Evolutionary conservation across 1,284 basidiomycete genomes (phyloP).

Genomic region (Leccinum ponderosum): DNA sequence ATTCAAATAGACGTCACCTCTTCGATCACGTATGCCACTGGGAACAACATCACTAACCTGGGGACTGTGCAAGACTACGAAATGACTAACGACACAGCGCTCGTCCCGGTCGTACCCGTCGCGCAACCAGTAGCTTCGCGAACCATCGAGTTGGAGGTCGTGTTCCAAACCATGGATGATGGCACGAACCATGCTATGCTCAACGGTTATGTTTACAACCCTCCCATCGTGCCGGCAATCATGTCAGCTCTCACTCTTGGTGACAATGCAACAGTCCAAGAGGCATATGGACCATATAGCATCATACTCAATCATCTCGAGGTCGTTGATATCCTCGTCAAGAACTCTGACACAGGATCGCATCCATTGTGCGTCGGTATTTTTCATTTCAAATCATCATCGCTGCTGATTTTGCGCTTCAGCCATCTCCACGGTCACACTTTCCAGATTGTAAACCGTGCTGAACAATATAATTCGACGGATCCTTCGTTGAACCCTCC

Average conservation of each 20-base stretch:
- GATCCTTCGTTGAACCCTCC: slow-evolving; percentile 84
- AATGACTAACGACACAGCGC: slow-evolving; percentile 58
- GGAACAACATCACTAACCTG: slow-evolving; percentile 48
- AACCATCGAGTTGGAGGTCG: slow-evolving; percentile 56
- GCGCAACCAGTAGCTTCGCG: slow-evolving; percentile 44
- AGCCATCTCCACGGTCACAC: slow-evolving; percentile 86
- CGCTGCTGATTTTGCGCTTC: slow-evolving; percentile 1
- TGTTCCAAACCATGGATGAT: slow-evolving; percentile 75
- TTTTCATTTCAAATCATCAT: neutral
- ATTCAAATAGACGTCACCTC: slow-evolving; percentile 68
- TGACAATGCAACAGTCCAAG: slow-evolving; percentile 60
- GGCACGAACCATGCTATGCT: slow-evolving; percentile 80
- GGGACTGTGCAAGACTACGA: slow-evolving; percentile 54
- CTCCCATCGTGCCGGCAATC: slow-evolving; percentile 70
- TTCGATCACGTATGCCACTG: slow-evolving; percentile 64
- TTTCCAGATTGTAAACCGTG: slow-evolving; percentile 76
- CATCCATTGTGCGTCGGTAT: slow-evolving; percentile 74
- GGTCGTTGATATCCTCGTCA: slow-evolving; percentile 78
- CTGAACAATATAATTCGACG: slow-evolving; percentile 71
- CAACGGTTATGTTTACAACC: slow-evolving; percentile 71
- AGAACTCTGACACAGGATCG: slow-evolving; percentile 75
- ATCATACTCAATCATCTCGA: slow-evolving; percentile 76
- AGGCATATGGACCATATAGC: slow-evolving; percentile 81
- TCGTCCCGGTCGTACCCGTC: slow-evolving; percentile 55
- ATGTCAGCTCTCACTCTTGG: slow-evolving; percentile 80